phyloP scores from a whole-genome alignment of 2,329 filamentous ascomycete species.

The Cladosporium colombiae region DNA sequence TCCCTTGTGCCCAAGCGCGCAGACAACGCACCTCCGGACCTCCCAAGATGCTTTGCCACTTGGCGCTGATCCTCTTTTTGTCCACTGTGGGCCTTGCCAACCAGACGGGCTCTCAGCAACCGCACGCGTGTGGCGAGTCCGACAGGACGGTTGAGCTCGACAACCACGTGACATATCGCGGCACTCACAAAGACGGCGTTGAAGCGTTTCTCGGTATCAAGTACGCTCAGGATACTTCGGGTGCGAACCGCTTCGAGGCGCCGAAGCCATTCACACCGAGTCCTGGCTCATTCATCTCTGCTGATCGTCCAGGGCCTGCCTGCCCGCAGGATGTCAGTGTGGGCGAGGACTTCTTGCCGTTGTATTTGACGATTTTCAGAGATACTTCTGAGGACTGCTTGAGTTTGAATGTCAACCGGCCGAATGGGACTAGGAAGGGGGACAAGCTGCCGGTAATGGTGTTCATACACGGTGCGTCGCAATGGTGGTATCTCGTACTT shows the following conservation, averaged over 20 bases:
- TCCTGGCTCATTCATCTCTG: conserved; percentile 31
- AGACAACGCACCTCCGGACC: neutral
- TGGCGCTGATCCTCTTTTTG: conserved; percentile 4
- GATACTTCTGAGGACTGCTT: conserved; percentile 35
- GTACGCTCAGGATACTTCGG: conserved; percentile 36
- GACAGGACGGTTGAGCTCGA: conserved; percentile 14
- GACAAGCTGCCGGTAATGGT: conserved; percentile 42
- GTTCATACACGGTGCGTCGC: conserved; percentile 29
- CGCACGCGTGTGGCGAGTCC: neutral
- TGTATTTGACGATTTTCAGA: conserved; percentile 11
- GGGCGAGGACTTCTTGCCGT: conserved; percentile 13
- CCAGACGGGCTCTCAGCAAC: neutral
- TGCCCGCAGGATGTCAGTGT: conserved; percentile 31
- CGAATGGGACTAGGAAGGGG: conserved; percentile 27
- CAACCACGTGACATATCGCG: conserved; percentile 30
- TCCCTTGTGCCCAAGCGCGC: neutral
- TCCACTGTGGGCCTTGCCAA: neutral
- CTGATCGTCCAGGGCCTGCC: conserved; percentile 34
- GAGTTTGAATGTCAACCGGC: conserved; percentile 32
- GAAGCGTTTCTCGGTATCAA: conserved; percentile 39
- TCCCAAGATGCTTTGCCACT: conserved; percentile 2
- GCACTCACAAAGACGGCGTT: conserved; percentile 29
- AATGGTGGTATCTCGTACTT: neutral
- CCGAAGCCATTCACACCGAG: conserved; percentile 29
- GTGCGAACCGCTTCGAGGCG: conserved; percentile 36